Percentiles rank a stretch among this genome's conserved stretches.
Conservation (phyloP, 495 filamentous ascomycete species). For the Aspergillus incahuasiensis region DNA sequence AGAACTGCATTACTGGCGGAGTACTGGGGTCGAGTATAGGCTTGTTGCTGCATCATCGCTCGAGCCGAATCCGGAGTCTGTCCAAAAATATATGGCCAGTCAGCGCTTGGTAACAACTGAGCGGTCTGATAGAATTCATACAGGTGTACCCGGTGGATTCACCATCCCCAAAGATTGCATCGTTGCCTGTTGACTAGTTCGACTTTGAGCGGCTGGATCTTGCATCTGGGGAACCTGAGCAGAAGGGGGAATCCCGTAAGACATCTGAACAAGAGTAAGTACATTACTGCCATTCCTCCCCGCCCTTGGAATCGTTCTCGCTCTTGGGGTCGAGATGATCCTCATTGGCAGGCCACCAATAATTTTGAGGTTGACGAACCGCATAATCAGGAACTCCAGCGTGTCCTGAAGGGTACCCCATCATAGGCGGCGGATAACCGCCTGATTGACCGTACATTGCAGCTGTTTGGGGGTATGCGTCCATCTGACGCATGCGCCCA, state of each 20-base stretch:
- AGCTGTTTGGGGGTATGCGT: constrained; percentile 36
- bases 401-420: constrained; percentile 37
- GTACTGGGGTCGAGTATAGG: constrained; percentile 35
- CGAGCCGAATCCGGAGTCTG: constrained; percentile 40
- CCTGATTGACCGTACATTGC: constrained; percentile 38
- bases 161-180: constrained; percentile 41
- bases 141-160: constrained; percentile 42
- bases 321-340: constrained; percentile 5
- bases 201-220: constrained; percentile 34
- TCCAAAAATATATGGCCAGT: constrained; percentile 24
- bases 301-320: constrained; percentile 4
- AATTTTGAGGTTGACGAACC: constrained; percentile 30
- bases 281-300: constrained; percentile 7
- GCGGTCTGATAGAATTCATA: constrained; percentile 32
- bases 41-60: constrained; percentile 39
- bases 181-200: constrained; percentile 36
- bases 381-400: constrained; percentile 39
- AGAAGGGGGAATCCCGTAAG: constrained; percentile 31
- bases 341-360: constrained; percentile 3
- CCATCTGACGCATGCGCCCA: constrained; percentile 38
- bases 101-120: constrained; percentile 24
- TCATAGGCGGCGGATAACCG: constrained; percentile 35
- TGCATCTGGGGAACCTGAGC: constrained; percentile 35
- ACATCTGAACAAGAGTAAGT: constrained; percentile 28
- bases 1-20: constrained; percentile 32